Conservation (phyloP, 2,329 filamentous ascomycete species). For the Aspergillus quadricinctus region DNA sequence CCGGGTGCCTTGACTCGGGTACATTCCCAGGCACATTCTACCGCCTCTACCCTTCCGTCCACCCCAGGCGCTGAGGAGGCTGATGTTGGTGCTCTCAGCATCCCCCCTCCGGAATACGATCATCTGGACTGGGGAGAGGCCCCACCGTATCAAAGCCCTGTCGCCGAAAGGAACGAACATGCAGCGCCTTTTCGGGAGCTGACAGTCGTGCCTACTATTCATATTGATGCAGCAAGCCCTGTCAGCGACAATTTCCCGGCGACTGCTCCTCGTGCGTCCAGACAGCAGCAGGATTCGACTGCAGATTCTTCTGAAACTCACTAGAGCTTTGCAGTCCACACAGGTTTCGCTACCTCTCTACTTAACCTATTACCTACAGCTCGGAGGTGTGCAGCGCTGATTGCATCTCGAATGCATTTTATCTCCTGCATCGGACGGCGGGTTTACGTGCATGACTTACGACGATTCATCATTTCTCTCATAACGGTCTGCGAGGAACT, state of each 20-base stretch:
- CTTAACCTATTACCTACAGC: neutral
- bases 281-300: neutral
- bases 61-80: conserved; percentile 26
- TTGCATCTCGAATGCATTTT: neutral
- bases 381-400: neutral
- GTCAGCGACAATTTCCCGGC: conserved; percentile 12
- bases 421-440: neutral
- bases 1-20: conserved; percentile 22
- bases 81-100: conserved; percentile 34
- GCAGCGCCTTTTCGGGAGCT: conserved; percentile 15
- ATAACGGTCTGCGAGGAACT: neutral
- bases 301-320: neutral
- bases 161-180: conserved; percentile 12
- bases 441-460: neutral
- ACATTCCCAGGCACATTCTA: conserved; percentile 24
- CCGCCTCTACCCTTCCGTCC: conserved; percentile 17
- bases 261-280: neutral
- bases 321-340: neutral
- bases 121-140: conserved; percentile 41
- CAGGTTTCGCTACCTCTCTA: neutral
- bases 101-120: conserved; percentile 41
- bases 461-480: neutral
- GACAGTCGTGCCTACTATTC: conserved; percentile 28
- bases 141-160: conserved; percentile 35
- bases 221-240: conserved; percentile 28